A percentile compares a stretch with the other conserved stretches of the same genome.
phyloP scores from a whole-genome alignment of 345 rosid genomes.

The Microthlaspi erraticum region DNA sequence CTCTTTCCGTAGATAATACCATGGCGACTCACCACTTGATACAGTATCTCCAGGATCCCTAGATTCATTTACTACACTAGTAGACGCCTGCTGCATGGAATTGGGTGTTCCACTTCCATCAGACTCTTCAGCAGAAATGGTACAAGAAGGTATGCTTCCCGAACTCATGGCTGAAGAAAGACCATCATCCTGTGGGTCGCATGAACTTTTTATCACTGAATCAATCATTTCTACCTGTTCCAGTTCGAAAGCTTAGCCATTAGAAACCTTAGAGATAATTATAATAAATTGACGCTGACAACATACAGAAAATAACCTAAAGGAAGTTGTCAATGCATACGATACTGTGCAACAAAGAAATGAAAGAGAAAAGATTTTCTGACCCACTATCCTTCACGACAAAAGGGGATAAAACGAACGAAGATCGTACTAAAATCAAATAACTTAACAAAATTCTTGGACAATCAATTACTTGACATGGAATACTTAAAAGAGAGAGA shows the following conservation, averaged over 20 bases:
- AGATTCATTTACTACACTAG: slow-evolving; percentile 47
- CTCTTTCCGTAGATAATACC: slow-evolving; percentile 95
- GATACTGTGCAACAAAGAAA: slow-evolving; percentile 12
- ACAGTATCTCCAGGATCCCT: slow-evolving; percentile 60
- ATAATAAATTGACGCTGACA: not conserved
- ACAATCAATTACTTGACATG: slow-evolving; percentile 8
- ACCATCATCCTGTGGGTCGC: slow-evolving; percentile 46
- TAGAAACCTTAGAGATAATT: slow-evolving; percentile 41
- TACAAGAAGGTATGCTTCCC: slow-evolving; percentile 43
- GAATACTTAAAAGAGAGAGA: slow-evolving; percentile 6
- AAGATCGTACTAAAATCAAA: slow-evolving; percentile 11
- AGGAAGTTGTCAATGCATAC: slow-evolving; percentile 15
- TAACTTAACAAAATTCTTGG: slow-evolving; percentile 12
- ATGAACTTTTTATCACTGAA: slow-evolving; percentile 48
- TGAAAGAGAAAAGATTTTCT: slow-evolving; percentile 8
- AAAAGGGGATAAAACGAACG: slow-evolving; percentile 11
- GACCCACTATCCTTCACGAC: slow-evolving; percentile 11
- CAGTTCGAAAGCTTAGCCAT: slow-evolving; percentile 45
- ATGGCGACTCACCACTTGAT: slow-evolving; percentile 78
- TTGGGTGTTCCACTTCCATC: slow-evolving; percentile 44
- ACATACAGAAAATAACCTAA: slow-evolving; percentile 17
- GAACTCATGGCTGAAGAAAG: slow-evolving; percentile 49
- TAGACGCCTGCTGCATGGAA: slow-evolving; percentile 39
- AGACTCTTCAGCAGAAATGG: slow-evolving; percentile 49
- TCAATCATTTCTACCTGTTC: slow-evolving; percentile 51